Base-by-base conservation (phyloP, 305 asterid genomes). In the Stenogyne calaminthoides region DNA sequence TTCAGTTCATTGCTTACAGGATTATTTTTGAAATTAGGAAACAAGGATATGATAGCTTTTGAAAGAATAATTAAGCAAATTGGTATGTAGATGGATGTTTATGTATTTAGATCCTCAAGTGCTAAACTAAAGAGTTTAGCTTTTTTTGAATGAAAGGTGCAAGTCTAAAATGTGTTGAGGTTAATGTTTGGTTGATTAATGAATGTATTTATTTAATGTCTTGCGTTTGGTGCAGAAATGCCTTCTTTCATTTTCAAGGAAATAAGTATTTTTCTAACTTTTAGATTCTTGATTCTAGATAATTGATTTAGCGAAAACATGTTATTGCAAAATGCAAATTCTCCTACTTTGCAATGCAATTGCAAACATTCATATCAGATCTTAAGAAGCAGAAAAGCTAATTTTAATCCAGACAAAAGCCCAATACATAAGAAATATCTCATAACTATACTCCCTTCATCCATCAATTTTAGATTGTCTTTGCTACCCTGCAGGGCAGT, bases 21-120 rank as follows among this genome's bases (percentile, higher is more conserved):
- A 68, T 75, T 68, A 68, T 75, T 75, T 47, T 46, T 36, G 1
- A 14, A 67, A 34, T 20, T 22, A 34, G 66, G 69, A 75, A 67
- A 63, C 51, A 67, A n/a, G 15, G 12, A n/a, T 40, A 39, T 5
- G 65, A 64, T 47, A 59, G 69, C 25, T 47, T 47, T 72, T 29
- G 55, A 20, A 67, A 42, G 56, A 56, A 42, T 42, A 47, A 37
- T 8, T 37, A 64, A 64, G 7, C n/a, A 64, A 47, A 29, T 66
- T 29, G 52, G 7, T 57, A 3, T 57, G 71, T 52, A 61, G 40
- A 72, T 64, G 49, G 56, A 9, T 52, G 25, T 52, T 61, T 61
- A 20, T 64, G 6, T 63, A n/a, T 22, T 29, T 14, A 49, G 15
- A 49, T 67, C 16, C 4, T 67, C 32, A 49, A 49, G 18, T 16